phyloP scores from a whole-genome alignment of 2,329 filamentous ascomycete genomes.

The Penicillium polonicum region DNA sequence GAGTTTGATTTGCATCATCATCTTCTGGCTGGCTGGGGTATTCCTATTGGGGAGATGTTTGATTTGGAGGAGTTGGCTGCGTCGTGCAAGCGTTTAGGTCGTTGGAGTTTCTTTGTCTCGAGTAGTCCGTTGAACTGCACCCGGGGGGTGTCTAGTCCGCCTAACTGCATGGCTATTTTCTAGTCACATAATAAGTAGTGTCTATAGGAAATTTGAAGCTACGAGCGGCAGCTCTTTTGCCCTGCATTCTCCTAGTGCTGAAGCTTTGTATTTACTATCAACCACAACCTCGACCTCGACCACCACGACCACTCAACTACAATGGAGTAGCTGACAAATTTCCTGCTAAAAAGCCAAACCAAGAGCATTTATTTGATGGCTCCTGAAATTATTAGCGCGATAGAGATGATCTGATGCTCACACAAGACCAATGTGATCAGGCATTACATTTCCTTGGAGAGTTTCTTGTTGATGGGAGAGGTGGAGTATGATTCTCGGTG shows the following conservation, averaged over 20 bases:
- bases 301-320: too few species aligned
- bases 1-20: conserved; percentile 40
- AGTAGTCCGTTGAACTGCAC: conserved; percentile 43
- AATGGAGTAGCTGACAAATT: too few species aligned
- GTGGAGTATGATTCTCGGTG: not conserved
- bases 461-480: conserved; percentile 26
- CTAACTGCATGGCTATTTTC: conserved; percentile 47
- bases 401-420: too few species aligned
- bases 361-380: too few species aligned
- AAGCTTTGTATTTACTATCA: too few species aligned
- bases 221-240: too few species aligned
- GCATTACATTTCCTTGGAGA: conserved; percentile 29
- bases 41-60: conserved; percentile 44
- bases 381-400: too few species aligned
- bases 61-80: conserved; percentile 39
- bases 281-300: too few species aligned
- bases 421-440: too few species aligned
- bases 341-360: too few species aligned
- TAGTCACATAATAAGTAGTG: conserved; percentile 15
- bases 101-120: conserved; percentile 42
- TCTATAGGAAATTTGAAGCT: not conserved
- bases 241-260: too few species aligned
- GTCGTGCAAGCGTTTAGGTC: conserved; percentile 32
- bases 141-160: conserved; percentile 42
- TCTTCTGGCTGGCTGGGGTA: conserved; percentile 39